Percentiles rank a stretch among this genome's conserved stretches.
Conservation (phyloP, 768 basidiomycete genomes). For the Boletellus ananiceps region DNA sequence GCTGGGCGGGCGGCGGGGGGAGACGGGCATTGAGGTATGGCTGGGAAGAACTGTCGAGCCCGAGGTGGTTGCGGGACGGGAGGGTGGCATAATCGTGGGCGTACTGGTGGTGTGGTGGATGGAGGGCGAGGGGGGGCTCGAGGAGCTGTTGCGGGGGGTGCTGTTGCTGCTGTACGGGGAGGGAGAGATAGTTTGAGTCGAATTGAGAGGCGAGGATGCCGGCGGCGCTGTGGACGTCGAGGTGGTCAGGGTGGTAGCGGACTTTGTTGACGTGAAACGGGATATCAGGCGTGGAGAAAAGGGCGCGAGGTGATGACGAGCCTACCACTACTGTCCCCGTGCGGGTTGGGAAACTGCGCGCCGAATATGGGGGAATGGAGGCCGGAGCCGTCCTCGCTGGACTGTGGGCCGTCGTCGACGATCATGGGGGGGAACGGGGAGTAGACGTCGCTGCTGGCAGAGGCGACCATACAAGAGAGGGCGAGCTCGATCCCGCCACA, state of each 20-base stretch:
- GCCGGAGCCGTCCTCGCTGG: conserved; percentile 73
- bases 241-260: conserved; percentile 52
- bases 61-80: conserved; percentile 41
- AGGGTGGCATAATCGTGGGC: conserved; percentile 33
- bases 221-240: conserved; percentile 45
- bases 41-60: conserved; percentile 41
- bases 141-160: conserved; percentile 42
- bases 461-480: conserved; percentile 51
- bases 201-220: conserved; percentile 49
- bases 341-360: conserved; percentile 41
- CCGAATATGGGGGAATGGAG: conserved; percentile 68
- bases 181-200: conserved; percentile 41
- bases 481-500: conserved; percentile 38
- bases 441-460: conserved; percentile 50
- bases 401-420: conserved; percentile 63
- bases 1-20: conserved; percentile 30
- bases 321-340: conserved; percentile 44
- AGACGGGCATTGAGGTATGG: conserved; percentile 40
- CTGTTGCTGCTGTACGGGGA: conserved; percentile 28
- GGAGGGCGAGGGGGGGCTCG: conserved; percentile 42
- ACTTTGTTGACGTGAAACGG: conserved; percentile 56
- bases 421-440: conserved; percentile 49
- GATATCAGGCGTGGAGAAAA: conserved; percentile 33
- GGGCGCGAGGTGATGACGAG: conserved; percentile 44
- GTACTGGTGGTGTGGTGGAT: conserved; percentile 34